These are phyloP conservation scores for Vicia faba DNA, from an alignment of 306 rosid genomes.

Conservation along the genomic window DNA sequence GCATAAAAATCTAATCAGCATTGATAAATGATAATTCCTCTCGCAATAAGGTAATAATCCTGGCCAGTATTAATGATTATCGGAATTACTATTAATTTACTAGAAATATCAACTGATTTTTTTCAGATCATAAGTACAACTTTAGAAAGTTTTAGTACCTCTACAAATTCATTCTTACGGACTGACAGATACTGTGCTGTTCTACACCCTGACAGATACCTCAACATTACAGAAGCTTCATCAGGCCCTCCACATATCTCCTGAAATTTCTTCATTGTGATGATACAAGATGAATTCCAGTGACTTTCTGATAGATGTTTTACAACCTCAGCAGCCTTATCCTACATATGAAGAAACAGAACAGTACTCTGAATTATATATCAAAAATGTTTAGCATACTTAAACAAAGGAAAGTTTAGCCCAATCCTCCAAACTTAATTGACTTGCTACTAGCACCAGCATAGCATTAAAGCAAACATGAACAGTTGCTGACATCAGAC, in stretches of 20 bases:
- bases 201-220: slow-evolving; percentile 65
- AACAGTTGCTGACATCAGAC: slow-evolving; percentile 2
- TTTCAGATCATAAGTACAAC: slow-evolving; percentile 22
- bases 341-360: slow-evolving; percentile 48
- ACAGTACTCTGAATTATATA: slow-evolving; percentile 21
- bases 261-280: slow-evolving; percentile 71
- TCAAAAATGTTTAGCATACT: slow-evolving; percentile 13
- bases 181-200: slow-evolving; percentile 62
- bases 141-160: slow-evolving; percentile 52
- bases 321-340: slow-evolving; percentile 64
- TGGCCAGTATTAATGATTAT: slow-evolving; percentile 13
- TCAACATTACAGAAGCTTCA: slow-evolving; percentile 67
- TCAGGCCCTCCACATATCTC: slow-evolving; percentile 67
- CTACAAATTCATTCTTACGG: slow-evolving; percentile 52
- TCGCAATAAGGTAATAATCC: slow-evolving; percentile 6
- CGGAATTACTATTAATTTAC: not conserved
- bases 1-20: slow-evolving; percentile 26
- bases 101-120: not conserved
- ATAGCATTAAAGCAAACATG: slow-evolving; percentile 3
- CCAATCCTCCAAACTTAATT: slow-evolving; percentile 21
- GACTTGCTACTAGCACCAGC: slow-evolving; percentile 23
- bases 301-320: slow-evolving; percentile 61
- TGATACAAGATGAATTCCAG: slow-evolving; percentile 68
- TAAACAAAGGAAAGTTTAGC: slow-evolving; percentile 18
- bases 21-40: slow-evolving; percentile 1